Evolutionary conservation across 2,329 filamentous ascomycete species (phyloP), one percentile per base, ranked within the genome.

Genomic region (Verticillium nubilum): DNA sequence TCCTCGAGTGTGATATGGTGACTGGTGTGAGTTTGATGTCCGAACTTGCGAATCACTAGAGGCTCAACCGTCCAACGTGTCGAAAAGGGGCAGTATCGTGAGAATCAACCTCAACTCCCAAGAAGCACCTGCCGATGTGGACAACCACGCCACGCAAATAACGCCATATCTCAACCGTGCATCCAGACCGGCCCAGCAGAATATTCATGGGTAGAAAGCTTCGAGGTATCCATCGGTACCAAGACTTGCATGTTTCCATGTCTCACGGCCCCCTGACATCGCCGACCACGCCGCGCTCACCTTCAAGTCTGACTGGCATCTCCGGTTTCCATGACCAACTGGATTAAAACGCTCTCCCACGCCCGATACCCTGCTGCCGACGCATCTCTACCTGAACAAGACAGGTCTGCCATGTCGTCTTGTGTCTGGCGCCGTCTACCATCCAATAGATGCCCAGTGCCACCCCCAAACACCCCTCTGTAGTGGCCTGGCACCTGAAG

Each of bases 321-420:
- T 47, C 55, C 56, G 60, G 61, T 60, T 60, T 63, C 61, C 61
- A 60, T 62, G 54, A 62, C 58, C 58, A 62, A 60, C 47, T 19
- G 60, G 56, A 56, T 58, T 47, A 26, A 13, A 13, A 42, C 19
- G 42, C 19, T 15, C 59, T 59, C 61, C 61, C 61, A 47, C 60
- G 59, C 50, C 58, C 42, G 37, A 52, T 13, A 26, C 52, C 55
- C 56, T 31, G 25, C 55, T 37, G 28, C 26, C 17, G 55, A 58
- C 61, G 59, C 59, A 59, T 59, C 59, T 60, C 59, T 58, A 58
- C 63, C 54, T 60, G 60, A 63, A 60, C 4, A 57, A 31, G 58
- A 58, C 61, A 64, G 60, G 57, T 59, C 42, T 55, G 54, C 60
- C 37, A 62, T 62, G 57, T 63, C 60, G 62, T 63, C 62, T 59